These are phyloP conservation scores for Penicillium sp. DNA, from an alignment of 2,329 filamentous ascomycete genomes.

Conservation along the genomic window DNA sequence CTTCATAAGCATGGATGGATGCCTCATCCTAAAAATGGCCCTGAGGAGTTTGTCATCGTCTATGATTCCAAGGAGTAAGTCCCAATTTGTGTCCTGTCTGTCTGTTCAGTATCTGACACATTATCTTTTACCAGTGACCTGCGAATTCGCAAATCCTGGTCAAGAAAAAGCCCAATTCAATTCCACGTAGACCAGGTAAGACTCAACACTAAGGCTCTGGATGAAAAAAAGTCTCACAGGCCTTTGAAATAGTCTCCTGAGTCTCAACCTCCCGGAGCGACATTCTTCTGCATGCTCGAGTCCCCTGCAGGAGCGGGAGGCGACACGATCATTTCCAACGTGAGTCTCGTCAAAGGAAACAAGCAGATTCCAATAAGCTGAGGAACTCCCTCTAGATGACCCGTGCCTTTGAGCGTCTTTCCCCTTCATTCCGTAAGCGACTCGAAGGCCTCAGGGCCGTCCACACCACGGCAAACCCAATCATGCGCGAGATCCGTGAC, in stretches of 20 bases:
- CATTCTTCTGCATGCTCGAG: constrained; percentile 1
- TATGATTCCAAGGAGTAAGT: constrained; percentile 1
- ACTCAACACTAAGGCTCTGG: not conserved
- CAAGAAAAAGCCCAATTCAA: not conserved
- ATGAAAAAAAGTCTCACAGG: not conserved
- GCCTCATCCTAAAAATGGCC: not conserved
- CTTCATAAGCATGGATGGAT: not conserved
- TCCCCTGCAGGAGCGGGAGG: not conserved
- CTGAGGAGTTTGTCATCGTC: not conserved
- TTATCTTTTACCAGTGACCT: not conserved
- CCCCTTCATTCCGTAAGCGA: not conserved
- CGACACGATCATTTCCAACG: not conserved
- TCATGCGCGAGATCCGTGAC: not conserved
- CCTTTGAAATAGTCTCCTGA: not conserved
- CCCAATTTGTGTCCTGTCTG: too few relatives aligned
- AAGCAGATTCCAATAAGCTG: not conserved
- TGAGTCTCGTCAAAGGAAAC: not conserved
- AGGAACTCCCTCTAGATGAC: not conserved
- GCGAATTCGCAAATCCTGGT: constrained; percentile 1
- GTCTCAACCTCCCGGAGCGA: not conserved
- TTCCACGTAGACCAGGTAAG: constrained; percentile 2
- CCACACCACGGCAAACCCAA: not conserved
- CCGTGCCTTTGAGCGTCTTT: not conserved
- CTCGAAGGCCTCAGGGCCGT: not conserved
- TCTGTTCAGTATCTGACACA: not conserved